Conservation (phyloP, 306 rosid genomes). For the Inga laurina region DNA sequence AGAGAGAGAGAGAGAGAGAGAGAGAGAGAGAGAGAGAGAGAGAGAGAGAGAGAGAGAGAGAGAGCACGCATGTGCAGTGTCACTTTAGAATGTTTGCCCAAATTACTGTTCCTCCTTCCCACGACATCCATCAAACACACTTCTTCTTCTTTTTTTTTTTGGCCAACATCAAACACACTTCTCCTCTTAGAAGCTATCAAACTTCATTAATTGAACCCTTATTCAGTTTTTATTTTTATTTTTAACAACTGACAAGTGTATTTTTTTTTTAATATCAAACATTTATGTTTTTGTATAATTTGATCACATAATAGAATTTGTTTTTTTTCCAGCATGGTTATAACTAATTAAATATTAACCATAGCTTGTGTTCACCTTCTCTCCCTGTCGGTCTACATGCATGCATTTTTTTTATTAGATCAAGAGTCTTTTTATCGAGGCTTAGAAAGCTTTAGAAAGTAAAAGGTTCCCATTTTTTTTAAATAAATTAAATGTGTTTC, state of each 20-base stretch:
- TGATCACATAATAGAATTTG: background rate
- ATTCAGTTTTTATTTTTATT: too few relatives aligned
- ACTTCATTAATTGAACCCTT: background rate
- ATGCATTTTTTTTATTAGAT: too few relatives aligned
- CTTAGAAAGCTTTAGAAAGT: too few relatives aligned
- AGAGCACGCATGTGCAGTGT: background rate
- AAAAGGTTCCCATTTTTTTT: too few relatives aligned
- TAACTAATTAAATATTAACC: background rate
- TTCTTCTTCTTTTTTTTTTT: too few relatives aligned
- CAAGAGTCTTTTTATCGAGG: too few relatives aligned
- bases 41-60: background rate
- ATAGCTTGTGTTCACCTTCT: slow-evolving; percentile 21
- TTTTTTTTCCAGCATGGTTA: background rate
- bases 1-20: background rate
- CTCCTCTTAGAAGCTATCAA: background rate
- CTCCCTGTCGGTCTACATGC: background rate
- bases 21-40: background rate
- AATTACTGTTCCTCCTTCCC: background rate
- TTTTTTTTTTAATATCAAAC: too few relatives aligned
- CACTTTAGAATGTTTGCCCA: background rate
- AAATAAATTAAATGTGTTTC: too few relatives aligned
- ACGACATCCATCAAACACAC: background rate
- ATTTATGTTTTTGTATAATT: background rate
- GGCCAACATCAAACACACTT: background rate
- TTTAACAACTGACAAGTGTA: background rate